Evolutionary conservation across 2,329 filamentous ascomycete genomes (phyloP).

Genomic region (Emergomyces pasteurianus): DNA sequence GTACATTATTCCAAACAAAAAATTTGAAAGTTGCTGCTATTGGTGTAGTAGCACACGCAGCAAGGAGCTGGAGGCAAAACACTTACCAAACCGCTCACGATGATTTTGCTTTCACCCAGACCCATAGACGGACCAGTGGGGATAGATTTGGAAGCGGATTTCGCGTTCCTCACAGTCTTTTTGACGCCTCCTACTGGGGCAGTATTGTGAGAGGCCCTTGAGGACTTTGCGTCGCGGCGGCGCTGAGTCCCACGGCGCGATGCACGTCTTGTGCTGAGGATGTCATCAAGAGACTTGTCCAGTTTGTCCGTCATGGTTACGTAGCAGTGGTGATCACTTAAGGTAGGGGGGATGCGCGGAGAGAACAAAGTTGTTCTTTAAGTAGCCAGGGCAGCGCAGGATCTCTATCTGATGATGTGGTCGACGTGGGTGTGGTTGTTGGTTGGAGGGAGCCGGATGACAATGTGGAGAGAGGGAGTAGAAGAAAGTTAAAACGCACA

Average conservation of each 20-base stretch:
- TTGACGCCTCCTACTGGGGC: slow-evolving; percentile 76
- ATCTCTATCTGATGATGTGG: background rate
- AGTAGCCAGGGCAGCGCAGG: background rate
- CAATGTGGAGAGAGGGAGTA: background rate
- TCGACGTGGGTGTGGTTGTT: background rate
- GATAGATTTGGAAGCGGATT: slow-evolving; percentile 37
- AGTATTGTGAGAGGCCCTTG: slow-evolving; percentile 32
- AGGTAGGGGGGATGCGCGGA: background rate
- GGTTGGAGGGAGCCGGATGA: background rate
- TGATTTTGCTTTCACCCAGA: slow-evolving; percentile 80
- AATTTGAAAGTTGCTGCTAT: background rate
- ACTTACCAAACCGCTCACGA: slow-evolving; percentile 95
- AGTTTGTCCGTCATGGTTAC: slow-evolving; percentile 77
- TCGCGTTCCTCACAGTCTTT: slow-evolving; percentile 52
- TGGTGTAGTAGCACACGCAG: background rate
- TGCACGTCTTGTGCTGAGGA: slow-evolving; percentile 65
- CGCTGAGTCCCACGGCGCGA: slow-evolving; percentile 35
- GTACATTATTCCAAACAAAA: slow-evolving; percentile 17
- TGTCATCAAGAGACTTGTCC: slow-evolving; percentile 94
- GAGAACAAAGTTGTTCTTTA: background rate
- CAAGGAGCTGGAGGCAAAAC: slow-evolving; percentile 5
- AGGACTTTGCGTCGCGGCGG: slow-evolving; percentile 24
- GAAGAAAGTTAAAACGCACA: background rate
- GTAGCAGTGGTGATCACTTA: background rate
- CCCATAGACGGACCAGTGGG: slow-evolving; percentile 52